Evolutionary conservation across 2,329 filamentous ascomycete genomes (phyloP), one percentile per base, ranked within the genome.

Genomic region (Alternaria sp.): DNA sequence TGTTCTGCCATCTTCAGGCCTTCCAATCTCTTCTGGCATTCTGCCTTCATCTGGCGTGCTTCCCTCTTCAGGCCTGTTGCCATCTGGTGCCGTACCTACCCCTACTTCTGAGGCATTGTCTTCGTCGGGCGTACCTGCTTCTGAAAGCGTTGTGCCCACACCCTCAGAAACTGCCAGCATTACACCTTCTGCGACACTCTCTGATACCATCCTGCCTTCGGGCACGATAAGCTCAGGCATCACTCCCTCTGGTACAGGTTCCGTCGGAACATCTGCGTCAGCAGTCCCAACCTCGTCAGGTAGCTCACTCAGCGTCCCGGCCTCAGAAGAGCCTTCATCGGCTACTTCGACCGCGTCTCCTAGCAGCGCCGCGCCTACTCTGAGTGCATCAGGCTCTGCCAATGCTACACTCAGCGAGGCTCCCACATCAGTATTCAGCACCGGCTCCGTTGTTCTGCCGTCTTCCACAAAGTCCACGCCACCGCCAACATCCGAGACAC

Each of bases 271-370:
- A 10, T 65, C 63, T 27, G 62, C 45, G 1, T 48, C 58, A 18
- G 52, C 66, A 38, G 50, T 50, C 32, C 25, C 56, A 18, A 60
- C 46, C 12, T 36, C 53, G 18, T 60, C 63, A 7, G 51, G 27
- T 9, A 62, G 51, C 40, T 51, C 59, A 40, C 60, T 66, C 51
- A 67, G 63, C 52, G 55, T 70, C 16, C 65, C 69, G 0, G 59
- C 67, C 16, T 72, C 68, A 46, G 69, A 71, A 50, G 61, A 57
- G 10, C 43, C 55, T n/a, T 43, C 62, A 3, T 54, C 57, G 10
- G 60, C 60, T 50, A 49, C 50, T 16, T 60, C 62, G 28, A 60
- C 59, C 52, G 61, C 41, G n/a, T 22, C 53, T 10, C 50, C 58
- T 18, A 64, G 58, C 59, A 64, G 63, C 38, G 60, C 58, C 30